Conservation (phyloP, 352 stramenopile species). For the Pythium biforme region DNA sequence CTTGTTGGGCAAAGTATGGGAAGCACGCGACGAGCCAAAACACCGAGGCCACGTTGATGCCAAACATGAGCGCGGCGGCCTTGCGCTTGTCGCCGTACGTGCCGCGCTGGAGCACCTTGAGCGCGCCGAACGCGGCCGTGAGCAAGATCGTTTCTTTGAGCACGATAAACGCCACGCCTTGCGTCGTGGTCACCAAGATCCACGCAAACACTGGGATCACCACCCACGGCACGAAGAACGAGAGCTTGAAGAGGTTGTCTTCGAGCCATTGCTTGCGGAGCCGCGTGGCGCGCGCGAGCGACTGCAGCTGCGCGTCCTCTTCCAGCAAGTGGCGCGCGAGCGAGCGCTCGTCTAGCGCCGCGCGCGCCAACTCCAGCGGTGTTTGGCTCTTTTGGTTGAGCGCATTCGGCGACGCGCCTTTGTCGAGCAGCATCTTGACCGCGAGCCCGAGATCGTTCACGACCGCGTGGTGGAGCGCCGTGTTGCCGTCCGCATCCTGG, state of each 20-base stretch:
- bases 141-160: conserved; percentile 39
- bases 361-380: conserved; percentile 42
- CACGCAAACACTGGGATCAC: conserved; percentile 47
- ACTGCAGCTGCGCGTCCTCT: conserved; percentile 56
- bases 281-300: conserved; percentile 36
- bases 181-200: conserved; percentile 33
- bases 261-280: conserved; percentile 61
- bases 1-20: conserved; percentile 26
- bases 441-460: conserved; percentile 59
- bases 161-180: conserved; percentile 38
- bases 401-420: conserved; percentile 41
- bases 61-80: conserved; percentile 66
- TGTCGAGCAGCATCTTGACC: conserved; percentile 71
- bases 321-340: conserved; percentile 43
- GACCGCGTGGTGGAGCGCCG: conserved; percentile 70
- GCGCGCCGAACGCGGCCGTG: conserved; percentile 31
- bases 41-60: conserved; percentile 73
- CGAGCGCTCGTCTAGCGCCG: conserved; percentile 37
- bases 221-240: conserved; percentile 73
- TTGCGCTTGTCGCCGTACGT: conserved; percentile 79
- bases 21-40: conserved; percentile 57
- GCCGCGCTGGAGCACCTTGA: conserved; percentile 57
- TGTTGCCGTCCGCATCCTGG: conserved; percentile 66
- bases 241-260: conserved; percentile 65
- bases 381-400: conserved; percentile 49